phyloP scores from a whole-genome alignment of 2,329 filamentous ascomycete genomes.

The Xylariomycetidae sp. region DNA sequence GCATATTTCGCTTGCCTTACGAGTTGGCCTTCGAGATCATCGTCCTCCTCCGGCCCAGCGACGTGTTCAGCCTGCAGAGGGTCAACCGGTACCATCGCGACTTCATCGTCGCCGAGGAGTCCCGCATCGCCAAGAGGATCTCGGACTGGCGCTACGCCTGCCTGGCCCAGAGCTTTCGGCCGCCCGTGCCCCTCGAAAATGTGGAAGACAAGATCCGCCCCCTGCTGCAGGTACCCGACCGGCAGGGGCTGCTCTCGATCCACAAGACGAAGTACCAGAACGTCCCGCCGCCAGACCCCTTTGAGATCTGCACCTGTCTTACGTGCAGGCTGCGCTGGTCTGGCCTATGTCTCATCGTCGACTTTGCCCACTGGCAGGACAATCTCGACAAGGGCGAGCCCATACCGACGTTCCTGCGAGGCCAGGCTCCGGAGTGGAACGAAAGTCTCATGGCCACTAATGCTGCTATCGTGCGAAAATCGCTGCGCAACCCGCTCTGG shows the following conservation, averaged over 20 bases:
- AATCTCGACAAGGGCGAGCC: constrained; percentile 46
- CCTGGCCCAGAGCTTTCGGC: constrained; percentile 46
- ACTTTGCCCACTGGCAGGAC: constrained; percentile 53
- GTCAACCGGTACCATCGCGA: constrained; percentile 35
- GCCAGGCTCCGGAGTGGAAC: constrained; percentile 47
- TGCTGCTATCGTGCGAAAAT: constrained; percentile 38
- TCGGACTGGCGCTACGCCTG: constrained; percentile 43
- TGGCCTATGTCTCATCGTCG: constrained; percentile 47
- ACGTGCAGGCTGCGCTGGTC: constrained; percentile 55
- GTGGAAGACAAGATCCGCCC: constrained; percentile 18
- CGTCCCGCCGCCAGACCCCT: constrained; percentile 39
- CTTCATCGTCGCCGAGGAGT: constrained; percentile 41
- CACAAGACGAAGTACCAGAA: constrained; percentile 50
- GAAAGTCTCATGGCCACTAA: constrained; percentile 36
- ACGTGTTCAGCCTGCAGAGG: constrained; percentile 41
- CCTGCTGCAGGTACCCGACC: constrained; percentile 28
- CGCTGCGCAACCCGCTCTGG: constrained; percentile 42
- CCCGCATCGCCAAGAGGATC: constrained; percentile 38
- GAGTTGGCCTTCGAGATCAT: constrained; percentile 48
- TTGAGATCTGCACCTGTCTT: constrained; percentile 50
- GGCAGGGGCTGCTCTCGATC: constrained; percentile 39
- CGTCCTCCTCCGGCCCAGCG: constrained; percentile 41
- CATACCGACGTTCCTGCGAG: constrained; percentile 46
- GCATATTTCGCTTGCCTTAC: constrained; percentile 43
- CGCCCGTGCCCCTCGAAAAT: constrained; percentile 40